Percentiles rank a stretch among this genome's conserved stretches.
Evolutionary conservation across 2,329 filamentous ascomycete species (phyloP).

Genomic region (Fusarium redolens): DNA sequence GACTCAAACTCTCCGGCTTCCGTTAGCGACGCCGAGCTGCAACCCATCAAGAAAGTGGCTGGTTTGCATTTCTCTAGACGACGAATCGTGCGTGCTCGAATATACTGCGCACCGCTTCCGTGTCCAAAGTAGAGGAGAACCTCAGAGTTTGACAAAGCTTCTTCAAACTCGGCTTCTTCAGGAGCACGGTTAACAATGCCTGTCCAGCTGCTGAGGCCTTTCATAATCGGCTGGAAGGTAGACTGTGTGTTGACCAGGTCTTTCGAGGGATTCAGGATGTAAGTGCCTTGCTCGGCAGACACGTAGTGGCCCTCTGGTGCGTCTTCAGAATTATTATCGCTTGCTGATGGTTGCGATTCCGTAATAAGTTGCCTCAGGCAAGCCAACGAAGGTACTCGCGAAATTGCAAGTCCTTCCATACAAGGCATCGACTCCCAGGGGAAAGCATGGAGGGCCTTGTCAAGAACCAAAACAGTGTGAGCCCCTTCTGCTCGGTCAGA

Average conservation of each 20-base stretch:
- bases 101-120: slow-evolving; percentile 93
- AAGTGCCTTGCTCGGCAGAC: slow-evolving; percentile 69
- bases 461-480: slow-evolving; percentile 90
- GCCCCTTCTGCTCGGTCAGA: slow-evolving; percentile 56
- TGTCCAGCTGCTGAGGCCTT: slow-evolving; percentile 76
- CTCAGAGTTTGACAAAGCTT: slow-evolving; percentile 72
- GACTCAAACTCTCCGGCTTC: slow-evolving; percentile 90
- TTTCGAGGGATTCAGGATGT: slow-evolving; percentile 88
- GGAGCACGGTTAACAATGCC: slow-evolving; percentile 76
- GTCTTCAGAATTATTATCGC: slow-evolving; percentile 19
- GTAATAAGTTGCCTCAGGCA: slow-evolving; percentile 82
- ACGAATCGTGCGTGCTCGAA: slow-evolving; percentile 84
- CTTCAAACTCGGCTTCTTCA: slow-evolving; percentile 80
- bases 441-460: slow-evolving; percentile 90
- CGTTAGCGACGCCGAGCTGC: slow-evolving; percentile 81
- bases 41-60: slow-evolving; percentile 91
- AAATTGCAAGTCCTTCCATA: slow-evolving; percentile 81
- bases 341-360: slow-evolving; percentile 52
- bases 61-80: slow-evolving; percentile 79
- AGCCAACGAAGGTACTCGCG: slow-evolving; percentile 86
- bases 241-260: slow-evolving; percentile 85
- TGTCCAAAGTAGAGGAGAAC: slow-evolving; percentile 95
- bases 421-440: slow-evolving; percentile 97
- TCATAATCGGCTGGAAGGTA: slow-evolving; percentile 75
- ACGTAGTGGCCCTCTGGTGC: slow-evolving; percentile 63